Evolutionary conservation across 2,329 filamentous ascomycete species (phyloP), one percentile per base, ranked within the genome.

Genomic region (Metarhizium anisopliae): DNA sequence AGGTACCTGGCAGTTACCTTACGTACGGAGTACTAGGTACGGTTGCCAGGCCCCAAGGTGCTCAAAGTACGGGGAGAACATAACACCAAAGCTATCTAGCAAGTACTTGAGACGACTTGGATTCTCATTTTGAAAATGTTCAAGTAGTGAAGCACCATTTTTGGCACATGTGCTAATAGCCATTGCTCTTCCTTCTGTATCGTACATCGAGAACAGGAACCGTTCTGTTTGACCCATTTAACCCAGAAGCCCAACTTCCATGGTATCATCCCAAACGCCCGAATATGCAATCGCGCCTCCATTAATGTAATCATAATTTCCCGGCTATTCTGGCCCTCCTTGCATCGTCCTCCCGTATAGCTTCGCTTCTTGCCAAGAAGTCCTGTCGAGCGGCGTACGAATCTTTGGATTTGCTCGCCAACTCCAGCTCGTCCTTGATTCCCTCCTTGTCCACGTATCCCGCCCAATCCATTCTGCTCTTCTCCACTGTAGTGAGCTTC

Each of bases 401-500:
- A 59, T 78, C 77, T 71, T 87, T 87, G 40, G 80, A 81, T 70
- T 80, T 81, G 56, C 84, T 82, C 29, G 84, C 83, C 50, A 84
- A 73, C 68, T 80, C 79, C 56, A 88, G 73, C 67, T 88, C 85
- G 68, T 87, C 83, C 67, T 84, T 79, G 70, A 87, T 84, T 8
- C 85, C 85, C 68, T 86, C 84, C 67, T 85, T 81, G 70, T 88
- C 85, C 56, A 88, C 85, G 62, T 81, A 87, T 13, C 84, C 83
- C 3, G 84, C 85, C 85, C 85, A 88, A 68, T 88, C 85, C 80
- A 88, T 84, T 53, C 83, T 77, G 63, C 83, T 86, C 77, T 87
- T 87, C 71, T 88, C 84, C 16, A 87, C 82, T 16, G 84, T 85
- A 66, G 85, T 88, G 61, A 87, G 74, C 66, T 87, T 87, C 74